Percentiles rank a stretch among this genome's conserved stretches.
phyloP scores from a whole-genome alignment of 208 protist species.

The Tritrichomonas musculus region DNA sequence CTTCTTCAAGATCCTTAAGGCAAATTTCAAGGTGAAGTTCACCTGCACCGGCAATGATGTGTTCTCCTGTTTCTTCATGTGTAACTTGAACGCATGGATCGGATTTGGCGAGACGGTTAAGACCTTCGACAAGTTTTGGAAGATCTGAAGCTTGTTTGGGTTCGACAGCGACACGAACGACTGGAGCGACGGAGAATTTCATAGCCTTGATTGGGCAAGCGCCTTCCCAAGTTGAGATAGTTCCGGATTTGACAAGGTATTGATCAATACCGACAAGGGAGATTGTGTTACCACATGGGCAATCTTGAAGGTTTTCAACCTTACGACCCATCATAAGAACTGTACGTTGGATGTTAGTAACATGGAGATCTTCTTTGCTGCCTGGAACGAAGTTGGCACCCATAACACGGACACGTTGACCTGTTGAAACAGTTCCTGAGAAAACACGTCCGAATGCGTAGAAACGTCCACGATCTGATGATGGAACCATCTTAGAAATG shows the following conservation, averaged over 20 bases:
- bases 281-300: slow-evolving; percentile 93
- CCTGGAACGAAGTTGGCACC: slow-evolving; percentile 91
- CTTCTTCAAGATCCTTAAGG: slow-evolving; percentile 95
- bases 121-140: slow-evolving; percentile 65
- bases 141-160: slow-evolving; percentile 83
- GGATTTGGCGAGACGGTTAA: slow-evolving; percentile 64
- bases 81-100: slow-evolving; percentile 54
- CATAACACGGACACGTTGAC: slow-evolving; percentile 92
- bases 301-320: slow-evolving; percentile 79
- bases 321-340: slow-evolving; percentile 94
- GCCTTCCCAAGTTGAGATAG: slow-evolving; percentile 72
- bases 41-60: slow-evolving; percentile 96
- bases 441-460: slow-evolving; percentile 93
- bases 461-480: slow-evolving; percentile 91
- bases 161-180: slow-evolving; percentile 94
- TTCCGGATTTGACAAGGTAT: slow-evolving; percentile 95
- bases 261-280: slow-evolving; percentile 97
- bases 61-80: slow-evolving; percentile 88
- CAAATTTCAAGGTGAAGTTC: slow-evolving; percentile 99
- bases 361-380: slow-evolving; percentile 74
- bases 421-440: slow-evolving; percentile 78
- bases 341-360: slow-evolving; percentile 78
- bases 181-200: slow-evolving; percentile 98
- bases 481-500: slow-evolving; percentile 99
- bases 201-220: slow-evolving; percentile 80